Base-by-base conservation (phyloP, 495 filamentous ascomycete genomes). In the Aspergillus sparsus region DNA sequence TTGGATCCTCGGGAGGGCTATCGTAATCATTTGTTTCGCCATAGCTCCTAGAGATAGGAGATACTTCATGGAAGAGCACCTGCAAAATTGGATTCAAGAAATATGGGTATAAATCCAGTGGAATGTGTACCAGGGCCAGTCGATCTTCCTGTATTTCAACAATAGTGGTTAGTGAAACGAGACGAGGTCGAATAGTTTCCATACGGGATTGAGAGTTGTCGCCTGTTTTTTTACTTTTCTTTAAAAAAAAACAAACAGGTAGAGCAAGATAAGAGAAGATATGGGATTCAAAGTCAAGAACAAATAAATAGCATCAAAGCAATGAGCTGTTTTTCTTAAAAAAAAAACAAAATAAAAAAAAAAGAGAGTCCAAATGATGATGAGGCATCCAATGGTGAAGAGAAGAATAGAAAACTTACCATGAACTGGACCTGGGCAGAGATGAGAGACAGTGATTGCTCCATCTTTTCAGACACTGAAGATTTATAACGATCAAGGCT, bases 121-220 rank as follows among this genome's bases (percentile, higher is more conserved):
- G 93, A 53, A 98, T 95, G 71, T 97, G 93, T 61, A 98, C 91
- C 55, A 98, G 81, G 66, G 85, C 91, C 62, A 97, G 80, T 53
- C 85, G 85, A 63, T 91, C 91, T 63, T 97, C 92, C 94, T 98
- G 78, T 44, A 66, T 47, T 44, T 61, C 60, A 34, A 66, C 37
- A 13, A 63, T 18, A 7, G 57, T 55, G 0, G 58, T 67, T 44
- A 67, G 58, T 9, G 53, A 62, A 21, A 59, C 50, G 5, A 62
- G 57, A 47, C 47, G 51, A 35, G 39, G 15, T n/a, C 45, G 47
- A 53, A 33, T 13, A 11, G 10, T 5, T 4, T 54, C 42, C 49
- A 55, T 60, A 18, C n/a, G 11, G 42, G 21, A 8, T 32, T 13
- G 33, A 42, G 21, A 27, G 21, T 3, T 27, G 21, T 27, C 21